Conservation (phyloP, 345 rosid species). For the Salix exigua region DNA sequence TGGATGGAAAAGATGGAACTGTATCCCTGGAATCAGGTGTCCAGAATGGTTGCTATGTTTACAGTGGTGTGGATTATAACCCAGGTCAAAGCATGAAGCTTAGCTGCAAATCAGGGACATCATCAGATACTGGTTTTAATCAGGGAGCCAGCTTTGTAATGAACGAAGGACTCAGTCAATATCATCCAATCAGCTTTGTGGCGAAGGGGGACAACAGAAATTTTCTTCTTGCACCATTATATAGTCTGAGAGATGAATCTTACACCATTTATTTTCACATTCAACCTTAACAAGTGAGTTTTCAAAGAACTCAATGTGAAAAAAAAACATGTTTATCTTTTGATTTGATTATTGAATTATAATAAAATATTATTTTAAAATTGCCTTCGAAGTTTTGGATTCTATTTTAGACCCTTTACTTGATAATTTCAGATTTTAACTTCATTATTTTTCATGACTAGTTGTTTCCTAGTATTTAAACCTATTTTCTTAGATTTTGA, state of each 20-base stretch:
- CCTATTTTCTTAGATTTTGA: no score
- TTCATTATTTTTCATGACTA: no score
- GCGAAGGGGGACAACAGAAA: slow-evolving; percentile 55
- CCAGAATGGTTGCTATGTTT: slow-evolving; percentile 57
- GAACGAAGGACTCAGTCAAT: slow-evolving; percentile 44
- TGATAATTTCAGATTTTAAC: no score
- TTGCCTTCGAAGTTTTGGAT: no score
- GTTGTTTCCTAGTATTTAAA: no score
- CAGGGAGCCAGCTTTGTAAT: slow-evolving; percentile 55
- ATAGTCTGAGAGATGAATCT: slow-evolving; percentile 71
- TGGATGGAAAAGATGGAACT: slow-evolving; percentile 52
- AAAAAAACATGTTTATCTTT: no score
- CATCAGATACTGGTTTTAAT: slow-evolving; percentile 28
- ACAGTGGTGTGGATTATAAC: slow-evolving; percentile 34
- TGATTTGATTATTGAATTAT: no score
- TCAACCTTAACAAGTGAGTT: slow-evolving; percentile 19
- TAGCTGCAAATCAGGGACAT: slow-evolving; percentile 37
- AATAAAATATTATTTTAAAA: no score
- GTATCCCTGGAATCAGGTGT: slow-evolving; percentile 54
- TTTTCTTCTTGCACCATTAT: slow-evolving; percentile 67
- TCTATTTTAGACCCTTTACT: no score
- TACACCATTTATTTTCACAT: slow-evolving; percentile 76
- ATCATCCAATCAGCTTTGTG: slow-evolving; percentile 77
- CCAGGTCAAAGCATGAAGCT: slow-evolving; percentile 41
- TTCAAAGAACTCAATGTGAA: no score